A percentile compares a stretch with the other conserved stretches of the same genome.
Conservation (phyloP, 2,329 filamentous ascomycete species). For the Chalaropsis ovoidea region DNA sequence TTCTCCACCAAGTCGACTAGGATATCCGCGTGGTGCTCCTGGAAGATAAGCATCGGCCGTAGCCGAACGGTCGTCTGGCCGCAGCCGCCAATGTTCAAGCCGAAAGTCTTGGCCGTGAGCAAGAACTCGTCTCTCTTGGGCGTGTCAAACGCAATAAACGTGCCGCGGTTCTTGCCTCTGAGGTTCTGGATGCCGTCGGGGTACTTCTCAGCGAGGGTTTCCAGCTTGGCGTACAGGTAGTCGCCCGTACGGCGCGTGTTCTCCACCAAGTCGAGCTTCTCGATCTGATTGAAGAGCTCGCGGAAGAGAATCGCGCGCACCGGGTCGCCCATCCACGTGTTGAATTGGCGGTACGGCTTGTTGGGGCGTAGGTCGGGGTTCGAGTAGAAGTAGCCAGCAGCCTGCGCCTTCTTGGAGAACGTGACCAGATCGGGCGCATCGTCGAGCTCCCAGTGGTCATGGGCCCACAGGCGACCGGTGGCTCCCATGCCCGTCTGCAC, state of each 20-base stretch:
- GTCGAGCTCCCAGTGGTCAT: conserved; percentile 68
- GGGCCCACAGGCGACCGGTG: conserved; percentile 81
- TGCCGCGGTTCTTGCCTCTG: conserved; percentile 76
- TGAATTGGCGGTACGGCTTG: conserved; percentile 77
- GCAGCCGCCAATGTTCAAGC: conserved; percentile 79
- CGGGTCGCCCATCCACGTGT: conserved; percentile 81
- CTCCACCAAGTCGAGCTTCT: conserved; percentile 65
- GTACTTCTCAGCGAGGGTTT: conserved; percentile 57
- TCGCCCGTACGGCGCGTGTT: conserved; percentile 68
- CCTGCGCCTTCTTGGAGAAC: conserved; percentile 79
- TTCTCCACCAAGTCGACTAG: conserved; percentile 70
- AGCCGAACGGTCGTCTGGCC: conserved; percentile 66
- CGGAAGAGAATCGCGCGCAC: conserved; percentile 67
- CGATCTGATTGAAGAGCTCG: conserved; percentile 66
- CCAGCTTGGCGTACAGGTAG: conserved; percentile 64
- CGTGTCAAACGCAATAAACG: conserved; percentile 86
- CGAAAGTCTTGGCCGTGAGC: conserved; percentile 64
- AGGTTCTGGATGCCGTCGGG: conserved; percentile 73
- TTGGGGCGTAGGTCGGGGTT: conserved; percentile 65
- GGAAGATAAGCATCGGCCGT: conserved; percentile 84
- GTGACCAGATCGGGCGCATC: conserved; percentile 76
- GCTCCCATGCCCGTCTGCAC: conserved; percentile 76
- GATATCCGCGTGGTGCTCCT: conserved; percentile 82
- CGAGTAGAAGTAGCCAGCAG: conserved; percentile 72
- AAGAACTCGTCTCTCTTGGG: conserved; percentile 71